Evolutionary conservation across 2,329 filamentous ascomycete species (phyloP), one percentile per base, ranked within the genome.

Genomic region (Pyrenochaeta sp.): DNA sequence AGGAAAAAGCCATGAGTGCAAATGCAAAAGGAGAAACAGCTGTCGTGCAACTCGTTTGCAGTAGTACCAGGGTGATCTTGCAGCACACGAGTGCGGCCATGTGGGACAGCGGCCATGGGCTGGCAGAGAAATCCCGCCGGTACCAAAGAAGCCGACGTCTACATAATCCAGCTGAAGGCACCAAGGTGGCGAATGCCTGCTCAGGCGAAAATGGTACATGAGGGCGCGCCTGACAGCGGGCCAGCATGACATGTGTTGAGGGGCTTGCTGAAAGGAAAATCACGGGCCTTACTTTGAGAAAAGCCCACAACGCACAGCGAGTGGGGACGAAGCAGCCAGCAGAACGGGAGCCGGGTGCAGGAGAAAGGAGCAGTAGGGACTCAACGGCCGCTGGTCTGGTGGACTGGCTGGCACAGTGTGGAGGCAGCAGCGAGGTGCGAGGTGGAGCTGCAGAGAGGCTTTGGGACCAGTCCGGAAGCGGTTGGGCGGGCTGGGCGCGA

Each of bases 41-140:
- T 68, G 67, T 53, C 46, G 68, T 71, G 62, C 58, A 49, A 71
- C 68, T 60, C 49, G n/a, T 51, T 37, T 46, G 53, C 41, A 34
- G 61, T 61, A 53, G 59, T 55, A 69, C 67, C 45, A 58, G 49
- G 55, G 53, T 63, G 58, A 56, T 36, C 60, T 64, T 64, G 56
- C 55, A 58, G 53, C 52, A 55, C 48, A 49, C 38, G 45, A 52
- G 51, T 58, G 53, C 48, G 52, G 46, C 45, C 30, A 31, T 42
- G 58, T 62, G 41, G 45, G 43, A 65, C 61, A 60, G 42, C 44
- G 41, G 58, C 51, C 53, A 48, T 48, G 37, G 44, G 27, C 41
- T 23, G 39, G 41, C 41, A 41, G 40, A 36, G 44, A 42, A 29
- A 46, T 35, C 38, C 29, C 47, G 32, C 29, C 31, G 37, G 38